phyloP scores from a whole-genome alignment of 139 green algal species.

The Eudorina sp. region DNA sequence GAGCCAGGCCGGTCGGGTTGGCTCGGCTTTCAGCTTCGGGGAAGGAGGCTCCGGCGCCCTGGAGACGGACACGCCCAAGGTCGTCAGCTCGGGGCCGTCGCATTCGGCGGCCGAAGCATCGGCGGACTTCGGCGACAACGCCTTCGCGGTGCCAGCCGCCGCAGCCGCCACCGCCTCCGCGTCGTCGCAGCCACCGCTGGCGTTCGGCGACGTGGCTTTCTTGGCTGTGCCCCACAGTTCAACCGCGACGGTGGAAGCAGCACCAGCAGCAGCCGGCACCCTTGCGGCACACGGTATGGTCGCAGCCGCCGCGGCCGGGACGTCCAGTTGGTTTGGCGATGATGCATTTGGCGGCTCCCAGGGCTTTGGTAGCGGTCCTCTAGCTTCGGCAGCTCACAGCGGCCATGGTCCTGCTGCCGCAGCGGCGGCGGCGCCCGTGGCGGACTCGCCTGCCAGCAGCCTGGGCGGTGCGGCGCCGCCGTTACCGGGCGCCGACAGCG shows the following conservation, averaged over 20 bases:
- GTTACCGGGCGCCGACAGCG: conserved; percentile 3
- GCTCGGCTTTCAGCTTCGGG: too few relatives aligned
- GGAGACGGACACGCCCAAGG: too few relatives aligned
- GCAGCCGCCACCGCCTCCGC: too few relatives aligned
- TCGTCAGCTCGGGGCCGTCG: not conserved
- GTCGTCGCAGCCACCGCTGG: too few relatives aligned
- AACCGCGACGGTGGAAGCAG: not conserved
- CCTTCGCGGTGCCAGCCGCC: too few relatives aligned
- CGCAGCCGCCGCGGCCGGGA: not conserved
- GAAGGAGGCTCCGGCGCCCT: too few relatives aligned
- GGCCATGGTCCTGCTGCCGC: not conserved
- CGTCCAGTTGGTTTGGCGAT: not conserved
- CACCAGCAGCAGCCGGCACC: not conserved
- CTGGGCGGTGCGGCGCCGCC: not conserved
- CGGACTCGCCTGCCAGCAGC: not conserved
- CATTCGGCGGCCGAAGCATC: not conserved
- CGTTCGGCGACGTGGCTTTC: too few relatives aligned
- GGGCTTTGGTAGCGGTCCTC: not conserved
- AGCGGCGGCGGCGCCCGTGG: not conserved
- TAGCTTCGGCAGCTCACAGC: not conserved
- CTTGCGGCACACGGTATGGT: too few relatives aligned
- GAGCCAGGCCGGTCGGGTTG: too few relatives aligned
- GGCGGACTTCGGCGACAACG: conserved; percentile 14
- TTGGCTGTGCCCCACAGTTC: too few relatives aligned
- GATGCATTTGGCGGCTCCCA: not conserved